Conservation (phyloP, 306 rosid genomes). For the Rosa multiflora region DNA sequence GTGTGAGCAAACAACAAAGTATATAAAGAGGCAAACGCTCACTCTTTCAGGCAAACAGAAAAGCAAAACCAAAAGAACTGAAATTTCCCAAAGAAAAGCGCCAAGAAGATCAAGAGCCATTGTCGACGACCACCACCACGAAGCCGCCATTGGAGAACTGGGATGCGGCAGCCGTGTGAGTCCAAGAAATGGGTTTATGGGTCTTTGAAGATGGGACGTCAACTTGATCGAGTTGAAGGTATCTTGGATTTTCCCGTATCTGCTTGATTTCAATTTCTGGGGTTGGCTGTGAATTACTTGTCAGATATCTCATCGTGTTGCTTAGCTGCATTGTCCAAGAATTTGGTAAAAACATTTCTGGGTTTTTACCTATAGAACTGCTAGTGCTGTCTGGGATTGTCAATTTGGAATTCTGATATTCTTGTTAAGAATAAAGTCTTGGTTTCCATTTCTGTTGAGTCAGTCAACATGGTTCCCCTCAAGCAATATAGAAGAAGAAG, state of each 20-base stretch:
- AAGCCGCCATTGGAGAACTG: neutral
- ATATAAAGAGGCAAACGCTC: too few species aligned
- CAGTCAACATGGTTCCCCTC: neutral
- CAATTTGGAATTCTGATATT: neutral
- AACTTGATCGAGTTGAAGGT: neutral
- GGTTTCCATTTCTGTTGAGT: neutral
- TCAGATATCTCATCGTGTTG: neutral
- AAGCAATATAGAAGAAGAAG: neutral
- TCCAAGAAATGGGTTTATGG: neutral
- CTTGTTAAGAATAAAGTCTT: neutral
- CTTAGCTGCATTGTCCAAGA: neutral
- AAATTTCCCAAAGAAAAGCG: neutral
- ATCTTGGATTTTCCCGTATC: neutral
- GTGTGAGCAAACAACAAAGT: too few species aligned
- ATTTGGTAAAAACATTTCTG: neutral
- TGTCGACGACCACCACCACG: neutral
- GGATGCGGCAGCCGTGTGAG: neutral
- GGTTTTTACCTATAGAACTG: neutral
- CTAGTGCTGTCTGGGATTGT: neutral
- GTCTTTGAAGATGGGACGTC: neutral
- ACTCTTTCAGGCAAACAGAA: too few species aligned
- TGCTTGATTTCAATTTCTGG: neutral
- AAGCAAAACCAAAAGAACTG: neutral
- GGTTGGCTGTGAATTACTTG: too few species aligned
- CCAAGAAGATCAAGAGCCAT: neutral